Evolutionary conservation across 2,329 filamentous ascomycete species (phyloP).

Genomic region (Aureobasidium vineae): DNA sequence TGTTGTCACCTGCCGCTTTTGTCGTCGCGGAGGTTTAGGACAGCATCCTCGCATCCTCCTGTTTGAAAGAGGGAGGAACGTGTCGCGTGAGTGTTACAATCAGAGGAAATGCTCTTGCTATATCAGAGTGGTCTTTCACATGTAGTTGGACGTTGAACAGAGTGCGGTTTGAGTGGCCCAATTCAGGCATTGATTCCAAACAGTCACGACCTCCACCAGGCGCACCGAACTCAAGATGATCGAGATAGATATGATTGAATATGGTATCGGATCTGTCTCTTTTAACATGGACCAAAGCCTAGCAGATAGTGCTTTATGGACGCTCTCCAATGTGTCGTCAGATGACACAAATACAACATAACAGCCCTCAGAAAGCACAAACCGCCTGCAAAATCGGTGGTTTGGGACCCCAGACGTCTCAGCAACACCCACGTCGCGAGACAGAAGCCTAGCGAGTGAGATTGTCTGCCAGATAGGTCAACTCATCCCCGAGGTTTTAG

Average conservation of each 20-base stretch:
- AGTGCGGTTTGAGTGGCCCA: neutral
- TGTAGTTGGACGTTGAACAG: too few relatives aligned
- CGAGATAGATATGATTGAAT: neutral
- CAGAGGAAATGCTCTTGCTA: too few relatives aligned
- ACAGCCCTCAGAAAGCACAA: constrained; percentile 46
- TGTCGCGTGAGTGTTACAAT: neutral
- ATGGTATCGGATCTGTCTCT: too few relatives aligned
- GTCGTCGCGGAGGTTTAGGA: neutral
- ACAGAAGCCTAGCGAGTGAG: constrained; percentile 47
- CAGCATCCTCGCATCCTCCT: neutral
- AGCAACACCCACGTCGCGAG: constrained; percentile 48
- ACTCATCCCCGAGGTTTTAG: constrained; percentile 79
- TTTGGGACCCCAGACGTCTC: constrained; percentile 47
- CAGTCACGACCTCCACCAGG: neutral
- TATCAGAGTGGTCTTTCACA: too few relatives aligned
- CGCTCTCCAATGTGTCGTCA: too few relatives aligned
- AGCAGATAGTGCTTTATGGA: neutral
- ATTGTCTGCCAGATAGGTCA: constrained; percentile 55
- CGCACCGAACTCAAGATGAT: neutral
- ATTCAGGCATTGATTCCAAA: neutral
- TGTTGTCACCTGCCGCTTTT: neutral
- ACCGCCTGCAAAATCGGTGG: constrained; percentile 49
- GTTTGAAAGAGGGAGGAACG: neutral
- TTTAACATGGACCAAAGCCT: too few relatives aligned
- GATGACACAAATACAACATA: constrained; percentile 39